Base-by-base conservation (phyloP, 1,139 yeast genomes). In the Suhomyces atakaporum region DNA sequence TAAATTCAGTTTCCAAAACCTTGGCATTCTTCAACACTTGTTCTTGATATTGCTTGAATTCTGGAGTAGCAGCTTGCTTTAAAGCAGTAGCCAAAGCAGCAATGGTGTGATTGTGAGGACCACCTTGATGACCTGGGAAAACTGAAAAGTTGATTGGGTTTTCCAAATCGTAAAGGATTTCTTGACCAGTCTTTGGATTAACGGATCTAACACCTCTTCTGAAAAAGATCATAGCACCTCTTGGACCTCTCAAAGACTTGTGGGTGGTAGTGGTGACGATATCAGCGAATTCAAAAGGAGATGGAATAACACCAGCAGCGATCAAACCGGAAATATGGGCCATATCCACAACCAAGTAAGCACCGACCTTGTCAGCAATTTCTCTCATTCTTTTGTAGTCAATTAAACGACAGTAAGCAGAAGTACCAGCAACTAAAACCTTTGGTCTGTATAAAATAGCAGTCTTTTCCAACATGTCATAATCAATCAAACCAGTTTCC, bases 91-190 rank as follows among this genome's bases (percentile, higher is more conserved):
- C 97, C 58, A 92, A 76, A 31, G 97, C 98, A 47, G 97, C 84
- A 62, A 92, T 92, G 53, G 97, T 92, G 73, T 92, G 97, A 75
- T 92, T 92, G 69, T 92, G 97, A 51, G 98, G 98, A 63, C 98
- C 98, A 75, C 98, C 98, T 75, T 92, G 98, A 69, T 92, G 97
- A 55, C 97, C 97, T 54, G 98, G 98, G 90, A 92, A 92, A 47
- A 92, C 97, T 7, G 97, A 89, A 66, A 92, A 92, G 79, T 92
- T 92, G 69, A 92, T 90, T 66, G 87, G 87, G 65, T 83, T 82
- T 73, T 92, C 98, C 64, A 92, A 79, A 62, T 92, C 97, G 66
- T 89, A 92, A 49, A 77, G 66, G 45, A 85, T 73, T 69, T 89
- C 94, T 65, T 84, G 85, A 52, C 97, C 97, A 59, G 90, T 87